phyloP scores from a whole-genome alignment of 371 early-diverging fungal genomes.

The Circinella minor region DNA sequence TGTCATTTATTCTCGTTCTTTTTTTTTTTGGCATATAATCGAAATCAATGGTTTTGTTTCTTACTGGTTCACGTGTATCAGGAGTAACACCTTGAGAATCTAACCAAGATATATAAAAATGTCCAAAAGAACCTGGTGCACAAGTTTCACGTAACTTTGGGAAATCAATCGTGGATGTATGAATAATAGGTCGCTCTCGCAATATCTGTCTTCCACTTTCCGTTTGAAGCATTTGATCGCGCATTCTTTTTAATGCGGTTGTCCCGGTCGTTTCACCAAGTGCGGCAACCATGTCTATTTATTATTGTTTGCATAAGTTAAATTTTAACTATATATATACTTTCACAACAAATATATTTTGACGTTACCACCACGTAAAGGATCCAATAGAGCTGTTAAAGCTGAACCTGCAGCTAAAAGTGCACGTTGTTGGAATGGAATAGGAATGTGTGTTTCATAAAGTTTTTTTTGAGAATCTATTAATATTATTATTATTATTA shows the following conservation, averaged over 20 bases:
- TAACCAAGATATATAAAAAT: constrained; percentile 80
- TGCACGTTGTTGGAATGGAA: constrained; percentile 58
- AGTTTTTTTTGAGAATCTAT: constrained; percentile 27
- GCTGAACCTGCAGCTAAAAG: constrained; percentile 79
- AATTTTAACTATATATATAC: too few species aligned
- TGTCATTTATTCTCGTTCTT: not conserved
- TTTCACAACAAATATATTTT: not conserved
- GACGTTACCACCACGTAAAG: constrained; percentile 74
- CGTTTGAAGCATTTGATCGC: constrained; percentile 81
- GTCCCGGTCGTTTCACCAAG: constrained; percentile 91
- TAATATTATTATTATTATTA: not conserved
- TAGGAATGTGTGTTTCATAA: constrained; percentile 61
- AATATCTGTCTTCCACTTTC: constrained; percentile 83
- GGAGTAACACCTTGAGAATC: constrained; percentile 82
- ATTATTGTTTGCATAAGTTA: not conserved
- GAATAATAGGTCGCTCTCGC: constrained; percentile 79
- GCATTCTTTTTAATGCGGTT: constrained; percentile 65
- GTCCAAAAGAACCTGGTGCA: constrained; percentile 85
- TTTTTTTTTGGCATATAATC: constrained; percentile 1
- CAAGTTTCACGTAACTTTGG: constrained; percentile 62
- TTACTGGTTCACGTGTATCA: constrained; percentile 82
- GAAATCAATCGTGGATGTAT: constrained; percentile 67
- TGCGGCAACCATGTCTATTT: constrained; percentile 87
- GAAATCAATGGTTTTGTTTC: not conserved
- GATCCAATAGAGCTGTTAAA: constrained; percentile 77